Evolutionary conservation across 202 grass and related monocot species (phyloP).

Genomic region (Thinopyrum obtusiflorum): DNA sequence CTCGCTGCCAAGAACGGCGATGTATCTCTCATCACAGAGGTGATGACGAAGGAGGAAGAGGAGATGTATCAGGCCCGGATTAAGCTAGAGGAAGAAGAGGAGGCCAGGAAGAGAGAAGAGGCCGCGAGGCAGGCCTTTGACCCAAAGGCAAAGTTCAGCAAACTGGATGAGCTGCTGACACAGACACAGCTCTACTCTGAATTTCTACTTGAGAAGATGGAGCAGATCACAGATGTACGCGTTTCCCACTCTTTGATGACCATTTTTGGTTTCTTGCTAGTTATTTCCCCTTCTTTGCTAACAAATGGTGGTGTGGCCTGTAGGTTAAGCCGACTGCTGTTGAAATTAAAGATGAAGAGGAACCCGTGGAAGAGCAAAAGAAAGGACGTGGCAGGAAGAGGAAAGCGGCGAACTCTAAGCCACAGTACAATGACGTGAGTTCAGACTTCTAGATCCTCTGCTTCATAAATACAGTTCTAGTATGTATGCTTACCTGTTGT

Average conservation of each 20-base stretch:
- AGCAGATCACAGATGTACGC: constrained; percentile 63
- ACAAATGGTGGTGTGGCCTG: neutral
- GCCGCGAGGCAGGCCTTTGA: constrained; percentile 34
- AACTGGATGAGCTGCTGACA: constrained; percentile 77
- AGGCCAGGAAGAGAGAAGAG: constrained; percentile 39
- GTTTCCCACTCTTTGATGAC: neutral
- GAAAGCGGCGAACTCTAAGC: constrained; percentile 35
- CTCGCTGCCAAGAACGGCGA: constrained; percentile 81
- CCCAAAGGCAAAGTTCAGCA: constrained; percentile 60
- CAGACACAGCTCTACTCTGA: constrained; percentile 84
- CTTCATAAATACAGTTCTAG: neutral
- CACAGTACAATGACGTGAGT: constrained; percentile 84
- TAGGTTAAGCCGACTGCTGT: constrained; percentile 40
- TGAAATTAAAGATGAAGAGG: constrained; percentile 42
- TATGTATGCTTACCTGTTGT: too few relatives aligned
- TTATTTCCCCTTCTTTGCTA: neutral
- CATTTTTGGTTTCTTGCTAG: neutral
- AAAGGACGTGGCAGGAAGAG: constrained; percentile 67
- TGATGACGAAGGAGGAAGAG: constrained; percentile 76
- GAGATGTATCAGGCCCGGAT: constrained; percentile 40
- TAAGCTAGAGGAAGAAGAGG: constrained; percentile 56
- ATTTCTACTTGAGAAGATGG: constrained; percentile 97
- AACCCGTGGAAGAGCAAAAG: constrained; percentile 47
- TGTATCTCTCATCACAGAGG: constrained; percentile 47
- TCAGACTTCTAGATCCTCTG: neutral